Conservation (phyloP, 371 early-diverging fungal species). For the Dichotomocladium elegans region DNA sequence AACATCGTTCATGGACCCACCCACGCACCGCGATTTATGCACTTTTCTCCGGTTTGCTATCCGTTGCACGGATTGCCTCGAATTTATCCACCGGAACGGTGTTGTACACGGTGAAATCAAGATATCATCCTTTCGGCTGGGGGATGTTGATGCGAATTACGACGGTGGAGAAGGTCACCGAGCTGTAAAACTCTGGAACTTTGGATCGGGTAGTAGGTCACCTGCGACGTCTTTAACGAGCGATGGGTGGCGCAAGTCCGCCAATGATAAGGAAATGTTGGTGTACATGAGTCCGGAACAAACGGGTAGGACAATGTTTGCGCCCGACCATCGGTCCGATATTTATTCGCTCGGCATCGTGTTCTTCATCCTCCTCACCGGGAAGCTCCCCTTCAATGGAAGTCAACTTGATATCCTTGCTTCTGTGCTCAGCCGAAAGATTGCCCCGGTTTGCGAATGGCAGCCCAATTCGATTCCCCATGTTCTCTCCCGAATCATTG, state of each 20-base stretch:
- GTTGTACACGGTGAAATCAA: constrained; percentile 38
- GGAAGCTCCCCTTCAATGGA: constrained; percentile 45
- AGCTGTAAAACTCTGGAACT: constrained; percentile 37
- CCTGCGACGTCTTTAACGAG: constrained; percentile 39
- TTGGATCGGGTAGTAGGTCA: constrained; percentile 32
- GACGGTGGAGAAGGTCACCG: constrained; percentile 20
- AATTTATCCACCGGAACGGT: constrained; percentile 44
- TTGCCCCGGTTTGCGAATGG: constrained; percentile 39
- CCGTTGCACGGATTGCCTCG: constrained; percentile 37
- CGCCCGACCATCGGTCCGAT: constrained; percentile 55
- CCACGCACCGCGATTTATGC: constrained; percentile 24
- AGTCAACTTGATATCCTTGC: constrained; percentile 53
- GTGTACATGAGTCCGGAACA: constrained; percentile 51
- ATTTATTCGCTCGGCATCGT: constrained; percentile 56
- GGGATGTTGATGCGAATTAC: too few relatives aligned
- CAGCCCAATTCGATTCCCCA: constrained; percentile 49
- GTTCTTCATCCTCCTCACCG: constrained; percentile 47
- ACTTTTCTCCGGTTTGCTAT: constrained; percentile 46
- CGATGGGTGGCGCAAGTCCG: constrained; percentile 40
- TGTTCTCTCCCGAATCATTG: constrained; percentile 45
- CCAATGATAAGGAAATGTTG: constrained; percentile 26
- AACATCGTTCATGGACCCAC: not conserved
- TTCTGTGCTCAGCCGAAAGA: constrained; percentile 43
- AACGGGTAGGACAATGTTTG: constrained; percentile 54
- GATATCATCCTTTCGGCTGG: constrained; percentile 39